Evolutionary conservation across 371 early-diverging fungal genomes (phyloP).

Genomic region (Vairimorpha ceranae): DNA sequence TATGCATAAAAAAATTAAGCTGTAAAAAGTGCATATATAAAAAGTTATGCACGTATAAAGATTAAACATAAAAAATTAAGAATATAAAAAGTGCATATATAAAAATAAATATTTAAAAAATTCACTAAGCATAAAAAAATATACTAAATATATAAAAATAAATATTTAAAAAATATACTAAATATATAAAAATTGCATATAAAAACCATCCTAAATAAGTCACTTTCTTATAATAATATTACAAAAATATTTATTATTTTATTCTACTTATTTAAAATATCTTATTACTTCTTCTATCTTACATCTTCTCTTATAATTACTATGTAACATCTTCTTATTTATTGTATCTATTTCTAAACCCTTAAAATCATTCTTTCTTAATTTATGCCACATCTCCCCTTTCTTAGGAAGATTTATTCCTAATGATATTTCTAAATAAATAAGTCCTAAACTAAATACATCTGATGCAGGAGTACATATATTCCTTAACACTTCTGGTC

Average conservation of each 20-base stretch:
- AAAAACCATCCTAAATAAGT: background rate
- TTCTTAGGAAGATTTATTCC: slow-evolving; percentile 31
- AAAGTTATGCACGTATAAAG: too few relatives aligned
- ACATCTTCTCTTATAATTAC: slow-evolving; percentile 14
- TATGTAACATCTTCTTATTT: slow-evolving; percentile 28
- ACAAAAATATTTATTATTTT: background rate
- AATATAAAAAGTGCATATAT: too few relatives aligned
- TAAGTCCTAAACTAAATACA: slow-evolving; percentile 78
- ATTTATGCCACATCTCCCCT: slow-evolving; percentile 7
- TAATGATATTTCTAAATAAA: slow-evolving; percentile 68
- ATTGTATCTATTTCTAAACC: slow-evolving; percentile 26
- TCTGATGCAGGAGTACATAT: slow-evolving; percentile 73
- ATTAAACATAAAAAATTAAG: too few relatives aligned
- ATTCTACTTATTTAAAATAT: background rate
- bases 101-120: too few relatives aligned
- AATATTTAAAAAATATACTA: too few relatives aligned
- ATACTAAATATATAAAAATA: too few relatives aligned
- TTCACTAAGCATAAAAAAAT: too few relatives aligned
- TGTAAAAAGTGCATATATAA: too few relatives aligned
- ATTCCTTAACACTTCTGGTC: slow-evolving; percentile 76
- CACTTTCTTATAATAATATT: background rate
- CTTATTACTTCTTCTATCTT: slow-evolving; percentile 16
- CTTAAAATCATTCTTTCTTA: slow-evolving; percentile 36
- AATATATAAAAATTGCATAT: background rate
- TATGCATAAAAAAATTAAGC: too few relatives aligned